Evolutionary conservation across 2,329 filamentous ascomycete species (phyloP).

Genomic region (Teratosphaeriaceae sp.): DNA sequence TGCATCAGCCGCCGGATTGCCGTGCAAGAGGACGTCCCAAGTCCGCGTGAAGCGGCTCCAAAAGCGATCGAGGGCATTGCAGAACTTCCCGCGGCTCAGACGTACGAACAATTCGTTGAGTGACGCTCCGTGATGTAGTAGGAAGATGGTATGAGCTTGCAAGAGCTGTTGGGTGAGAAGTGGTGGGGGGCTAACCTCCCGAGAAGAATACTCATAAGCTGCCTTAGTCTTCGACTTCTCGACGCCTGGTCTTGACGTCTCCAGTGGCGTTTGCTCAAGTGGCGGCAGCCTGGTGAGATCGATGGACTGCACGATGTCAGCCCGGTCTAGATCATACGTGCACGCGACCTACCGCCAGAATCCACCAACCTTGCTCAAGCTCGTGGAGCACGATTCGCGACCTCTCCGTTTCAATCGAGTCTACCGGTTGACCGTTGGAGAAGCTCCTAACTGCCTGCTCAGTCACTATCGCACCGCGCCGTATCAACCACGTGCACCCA

Average conservation of each 20-base stretch:
- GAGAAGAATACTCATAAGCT: slow-evolving; percentile 72
- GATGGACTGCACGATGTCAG: slow-evolving; percentile 53
- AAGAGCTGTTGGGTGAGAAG: slow-evolving; percentile 74
- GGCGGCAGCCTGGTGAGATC: slow-evolving; percentile 69
- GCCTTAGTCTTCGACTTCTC: slow-evolving; percentile 23
- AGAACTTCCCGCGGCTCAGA: slow-evolving; percentile 61
- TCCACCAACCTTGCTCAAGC: slow-evolving; percentile 90
- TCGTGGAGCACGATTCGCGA: slow-evolving; percentile 78
- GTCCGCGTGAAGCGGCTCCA: slow-evolving; percentile 63
- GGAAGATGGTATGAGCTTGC: slow-evolving; percentile 75
- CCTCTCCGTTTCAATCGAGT: slow-evolving; percentile 87
- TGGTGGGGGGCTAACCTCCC: slow-evolving; percentile 77
- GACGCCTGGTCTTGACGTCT: slow-evolving; percentile 17
- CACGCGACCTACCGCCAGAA: slow-evolving; percentile 66
- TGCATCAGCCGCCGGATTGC: slow-evolving; percentile 74
- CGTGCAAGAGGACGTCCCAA: slow-evolving; percentile 88
- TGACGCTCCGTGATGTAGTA: slow-evolving; percentile 77
- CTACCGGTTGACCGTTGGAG: slow-evolving; percentile 66
- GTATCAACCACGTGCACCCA: slow-evolving; percentile 27
- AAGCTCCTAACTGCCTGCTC: slow-evolving; percentile 54
- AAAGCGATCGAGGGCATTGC: slow-evolving; percentile 65
- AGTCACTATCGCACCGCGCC: slow-evolving; percentile 16
- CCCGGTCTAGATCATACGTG: slow-evolving; percentile 3
- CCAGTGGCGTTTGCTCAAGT: slow-evolving; percentile 27
- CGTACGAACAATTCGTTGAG: slow-evolving; percentile 64